Evolutionary conservation across 2,329 filamentous ascomycete genomes (phyloP).

Genomic region (Monosporascus ibericus): DNA sequence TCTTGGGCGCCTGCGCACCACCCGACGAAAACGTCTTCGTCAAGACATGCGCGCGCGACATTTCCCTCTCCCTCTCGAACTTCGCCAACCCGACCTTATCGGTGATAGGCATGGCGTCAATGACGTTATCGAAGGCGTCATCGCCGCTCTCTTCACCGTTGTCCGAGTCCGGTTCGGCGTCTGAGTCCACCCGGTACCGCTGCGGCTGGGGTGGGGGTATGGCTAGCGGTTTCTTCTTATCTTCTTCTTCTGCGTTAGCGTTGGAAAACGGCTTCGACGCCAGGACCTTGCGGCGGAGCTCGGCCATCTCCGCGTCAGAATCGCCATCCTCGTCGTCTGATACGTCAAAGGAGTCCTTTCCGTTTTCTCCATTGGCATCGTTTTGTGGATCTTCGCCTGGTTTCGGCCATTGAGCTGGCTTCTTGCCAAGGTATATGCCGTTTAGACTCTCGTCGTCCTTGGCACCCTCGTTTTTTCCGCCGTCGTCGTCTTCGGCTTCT

Average conservation of each 20-base stretch:
- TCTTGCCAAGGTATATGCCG: slow-evolving; percentile 56
- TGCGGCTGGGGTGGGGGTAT: slow-evolving; percentile 52
- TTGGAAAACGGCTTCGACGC: slow-evolving; percentile 84
- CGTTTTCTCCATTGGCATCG: slow-evolving; percentile 39
- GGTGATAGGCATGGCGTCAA: slow-evolving; percentile 82
- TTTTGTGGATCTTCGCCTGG: slow-evolving; percentile 22
- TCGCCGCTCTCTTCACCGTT: slow-evolving; percentile 45
- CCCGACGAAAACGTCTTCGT: slow-evolving; percentile 47
- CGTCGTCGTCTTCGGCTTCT: slow-evolving; percentile 40
- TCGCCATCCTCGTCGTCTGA: slow-evolving; percentile 79
- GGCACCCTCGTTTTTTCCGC: slow-evolving; percentile 38
- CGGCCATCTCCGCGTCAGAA: slow-evolving; percentile 74
- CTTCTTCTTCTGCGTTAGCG: slow-evolving; percentile 32
- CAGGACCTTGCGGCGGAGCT: slow-evolving; percentile 82
- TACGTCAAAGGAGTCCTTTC: slow-evolving; percentile 65
- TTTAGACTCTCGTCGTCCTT: slow-evolving; percentile 42
- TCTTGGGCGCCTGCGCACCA: slow-evolving; percentile 40
- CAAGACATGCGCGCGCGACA: slow-evolving; percentile 39
- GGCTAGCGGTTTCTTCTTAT: slow-evolving; percentile 55
- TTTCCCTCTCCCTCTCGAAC: slow-evolving; percentile 52
- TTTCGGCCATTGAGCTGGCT: slow-evolving; percentile 31
- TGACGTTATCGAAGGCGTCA: slow-evolving; percentile 81
- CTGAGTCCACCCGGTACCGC: slow-evolving; percentile 51
- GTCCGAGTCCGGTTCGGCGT: slow-evolving; percentile 67
- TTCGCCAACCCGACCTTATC: slow-evolving; percentile 67